Conservation (phyloP, 768 basidiomycete genomes). For the Calvatia gigantea region DNA sequence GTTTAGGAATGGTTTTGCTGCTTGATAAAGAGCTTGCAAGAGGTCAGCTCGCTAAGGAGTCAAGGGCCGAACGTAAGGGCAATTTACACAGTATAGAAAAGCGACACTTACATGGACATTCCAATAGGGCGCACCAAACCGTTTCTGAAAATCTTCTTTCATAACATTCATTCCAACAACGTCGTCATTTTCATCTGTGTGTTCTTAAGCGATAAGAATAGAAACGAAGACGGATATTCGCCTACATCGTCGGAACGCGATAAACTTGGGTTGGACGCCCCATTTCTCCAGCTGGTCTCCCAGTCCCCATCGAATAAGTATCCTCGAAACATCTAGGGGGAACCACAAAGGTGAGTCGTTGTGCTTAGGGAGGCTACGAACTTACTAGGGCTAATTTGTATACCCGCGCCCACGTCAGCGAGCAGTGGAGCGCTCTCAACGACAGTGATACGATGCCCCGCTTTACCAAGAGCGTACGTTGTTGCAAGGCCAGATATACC, state of each 20-base stretch:
- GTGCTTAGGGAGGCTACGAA: conserved; percentile 3
- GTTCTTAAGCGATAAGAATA: not conserved
- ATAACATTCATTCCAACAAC: conserved; percentile 24
- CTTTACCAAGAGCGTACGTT: conserved; percentile 40
- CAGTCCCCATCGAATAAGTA: conserved; percentile 51
- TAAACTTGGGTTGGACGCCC: conserved; percentile 33
- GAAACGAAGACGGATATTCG: conserved; percentile 13
- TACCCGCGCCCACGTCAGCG: conserved; percentile 49
- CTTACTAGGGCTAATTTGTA: conserved; percentile 35
- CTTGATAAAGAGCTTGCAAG: conserved; percentile 31
- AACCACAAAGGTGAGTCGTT: too few species aligned
- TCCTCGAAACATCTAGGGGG: conserved; percentile 30
- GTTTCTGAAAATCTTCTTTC: conserved; percentile 24
- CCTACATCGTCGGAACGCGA: conserved; percentile 40
- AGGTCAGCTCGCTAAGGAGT: conserved; percentile 47
- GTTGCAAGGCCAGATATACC: conserved; percentile 48
- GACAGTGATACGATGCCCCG: conserved; percentile 47
- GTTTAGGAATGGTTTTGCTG: conserved; percentile 32
- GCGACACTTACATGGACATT: conserved; percentile 28
- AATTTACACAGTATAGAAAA: conserved; percentile 16
- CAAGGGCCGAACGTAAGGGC: conserved; percentile 8
- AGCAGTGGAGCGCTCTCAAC: conserved; percentile 37
- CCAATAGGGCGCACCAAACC: conserved; percentile 31
- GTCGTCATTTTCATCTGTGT: conserved; percentile 27
- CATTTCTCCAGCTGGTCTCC: conserved; percentile 33